Percentiles rank a stretch among this genome's conserved stretches.
phyloP scores from a whole-genome alignment of 129 eudicot species.

The Heracleum sosnowskyi region DNA sequence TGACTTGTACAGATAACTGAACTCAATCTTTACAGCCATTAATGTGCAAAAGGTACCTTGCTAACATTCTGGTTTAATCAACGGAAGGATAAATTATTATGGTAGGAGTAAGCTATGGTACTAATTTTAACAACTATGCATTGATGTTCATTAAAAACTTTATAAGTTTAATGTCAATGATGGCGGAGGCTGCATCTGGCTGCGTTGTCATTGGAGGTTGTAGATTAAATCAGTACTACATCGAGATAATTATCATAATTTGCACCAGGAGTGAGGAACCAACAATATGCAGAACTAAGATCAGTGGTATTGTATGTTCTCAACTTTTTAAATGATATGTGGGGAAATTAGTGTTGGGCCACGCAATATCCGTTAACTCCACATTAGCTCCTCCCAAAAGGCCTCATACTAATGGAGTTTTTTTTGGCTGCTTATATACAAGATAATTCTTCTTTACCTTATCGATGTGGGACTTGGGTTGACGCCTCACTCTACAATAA shows the following conservation, averaged over 20 bases:
- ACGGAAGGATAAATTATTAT: background rate
- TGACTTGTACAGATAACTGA: background rate
- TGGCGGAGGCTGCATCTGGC: background rate
- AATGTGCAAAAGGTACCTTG: background rate
- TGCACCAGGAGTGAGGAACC: background rate
- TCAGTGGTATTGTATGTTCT: background rate
- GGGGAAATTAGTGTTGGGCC: too few relatives aligned
- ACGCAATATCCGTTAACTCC: too few relatives aligned
- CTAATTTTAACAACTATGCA: background rate
- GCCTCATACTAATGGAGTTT: too few relatives aligned
- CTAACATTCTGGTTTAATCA: too few relatives aligned
- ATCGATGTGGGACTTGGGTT: too few relatives aligned
- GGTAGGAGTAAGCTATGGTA: background rate
- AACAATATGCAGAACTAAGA: background rate
- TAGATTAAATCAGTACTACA: background rate
- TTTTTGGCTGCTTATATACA: too few relatives aligned
- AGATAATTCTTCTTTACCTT: too few relatives aligned
- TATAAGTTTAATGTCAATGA: background rate
- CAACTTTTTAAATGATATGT: background rate
- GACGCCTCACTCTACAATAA: too few relatives aligned
- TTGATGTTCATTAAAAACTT: background rate
- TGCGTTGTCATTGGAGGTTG: background rate
- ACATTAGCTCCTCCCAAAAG: too few relatives aligned
- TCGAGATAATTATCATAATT: background rate
- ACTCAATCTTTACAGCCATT: background rate